Evolutionary conservation across 2,329 filamentous ascomycete genomes (phyloP).

Genomic region (Calonectria hawksworthii): DNA sequence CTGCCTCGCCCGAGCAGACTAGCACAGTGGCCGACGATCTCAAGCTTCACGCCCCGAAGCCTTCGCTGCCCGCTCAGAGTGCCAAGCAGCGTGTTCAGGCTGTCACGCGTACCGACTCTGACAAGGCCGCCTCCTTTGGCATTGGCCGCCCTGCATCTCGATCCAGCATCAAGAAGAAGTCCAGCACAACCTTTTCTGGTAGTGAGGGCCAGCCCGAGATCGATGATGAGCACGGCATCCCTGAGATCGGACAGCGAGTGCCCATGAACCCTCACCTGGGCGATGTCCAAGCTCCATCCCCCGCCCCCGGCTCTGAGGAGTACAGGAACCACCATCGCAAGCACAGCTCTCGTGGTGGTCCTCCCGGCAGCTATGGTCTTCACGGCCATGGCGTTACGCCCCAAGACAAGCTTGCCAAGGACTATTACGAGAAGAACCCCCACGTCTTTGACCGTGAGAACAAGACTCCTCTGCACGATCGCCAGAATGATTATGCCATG

Average conservation of each 20-base stretch:
- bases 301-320: conserved; percentile 67
- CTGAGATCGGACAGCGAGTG: conserved; percentile 91
- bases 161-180: conserved; percentile 73
- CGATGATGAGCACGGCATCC: conserved; percentile 89
- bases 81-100: conserved; percentile 86
- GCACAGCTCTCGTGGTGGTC: conserved; percentile 78
- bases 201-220: conserved; percentile 63
- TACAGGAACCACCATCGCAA: conserved; percentile 75
- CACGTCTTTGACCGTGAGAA: conserved; percentile 83
- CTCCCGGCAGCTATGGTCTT: conserved; percentile 92
- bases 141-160: conserved; percentile 75
- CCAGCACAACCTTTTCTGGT: conserved; percentile 69
- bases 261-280: conserved; percentile 94
- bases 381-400: conserved; percentile 86
- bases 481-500: conserved; percentile 82
- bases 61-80: conserved; percentile 83
- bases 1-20: conserved; percentile 75
- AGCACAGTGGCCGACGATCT: conserved; percentile 84
- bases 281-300: conserved; percentile 95
- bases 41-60: conserved; percentile 90
- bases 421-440: conserved; percentile 94
- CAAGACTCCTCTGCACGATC: conserved; percentile 67
- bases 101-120: conserved; percentile 94
- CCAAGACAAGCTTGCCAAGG: conserved; percentile 87
- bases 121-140: conserved; percentile 85